Conservation (phyloP, 495 filamentous ascomycete species). For the Hapsidospora chrysogenum region DNA sequence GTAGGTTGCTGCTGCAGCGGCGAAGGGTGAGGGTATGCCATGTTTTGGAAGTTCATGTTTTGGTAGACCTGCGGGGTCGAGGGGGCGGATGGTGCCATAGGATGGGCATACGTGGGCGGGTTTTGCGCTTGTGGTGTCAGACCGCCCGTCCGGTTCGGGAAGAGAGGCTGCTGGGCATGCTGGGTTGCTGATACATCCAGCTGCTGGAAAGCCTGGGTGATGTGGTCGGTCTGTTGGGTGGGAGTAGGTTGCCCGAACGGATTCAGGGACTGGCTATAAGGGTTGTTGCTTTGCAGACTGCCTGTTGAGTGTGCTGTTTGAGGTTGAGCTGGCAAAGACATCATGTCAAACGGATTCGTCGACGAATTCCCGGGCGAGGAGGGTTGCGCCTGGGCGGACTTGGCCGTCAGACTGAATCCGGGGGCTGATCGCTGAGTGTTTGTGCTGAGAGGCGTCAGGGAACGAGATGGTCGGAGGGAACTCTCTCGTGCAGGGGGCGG, state of each 20-base stretch:
- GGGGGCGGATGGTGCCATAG: constrained; percentile 39
- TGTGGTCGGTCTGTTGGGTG: constrained; percentile 20
- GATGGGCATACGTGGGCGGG: constrained; percentile 7
- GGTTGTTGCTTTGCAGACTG: constrained; percentile 34
- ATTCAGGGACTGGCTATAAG: constrained; percentile 28
- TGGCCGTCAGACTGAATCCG: constrained; percentile 8
- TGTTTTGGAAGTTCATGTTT: constrained; percentile 23
- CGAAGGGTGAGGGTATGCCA: constrained; percentile 26
- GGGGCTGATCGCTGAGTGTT: constrained; percentile 11
- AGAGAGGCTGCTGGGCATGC: constrained; percentile 47
- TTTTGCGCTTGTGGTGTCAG: constrained; percentile 19
- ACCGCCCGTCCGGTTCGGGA: constrained; percentile 74
- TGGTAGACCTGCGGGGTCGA: constrained; percentile 37
- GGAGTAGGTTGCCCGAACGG: constrained; percentile 24
- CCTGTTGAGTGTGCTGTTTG: constrained; percentile 42
- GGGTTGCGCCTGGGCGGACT: constrained; percentile 14
- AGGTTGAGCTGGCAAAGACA: constrained; percentile 23
- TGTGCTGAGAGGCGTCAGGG: constrained; percentile 22
- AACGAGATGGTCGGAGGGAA: constrained; percentile 18
- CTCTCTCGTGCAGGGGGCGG: constrained; percentile 15
- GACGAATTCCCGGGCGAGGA: constrained; percentile 19
- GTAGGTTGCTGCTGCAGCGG: constrained; percentile 12
- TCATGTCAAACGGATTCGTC: constrained; percentile 49
- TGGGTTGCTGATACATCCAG: constrained; percentile 43
- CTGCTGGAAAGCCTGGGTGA: constrained; percentile 56